Percentiles rank a stretch among this genome's conserved stretches.
phyloP scores from a whole-genome alignment of 1,139 yeast genomes.

The Suhomyces taliae region DNA sequence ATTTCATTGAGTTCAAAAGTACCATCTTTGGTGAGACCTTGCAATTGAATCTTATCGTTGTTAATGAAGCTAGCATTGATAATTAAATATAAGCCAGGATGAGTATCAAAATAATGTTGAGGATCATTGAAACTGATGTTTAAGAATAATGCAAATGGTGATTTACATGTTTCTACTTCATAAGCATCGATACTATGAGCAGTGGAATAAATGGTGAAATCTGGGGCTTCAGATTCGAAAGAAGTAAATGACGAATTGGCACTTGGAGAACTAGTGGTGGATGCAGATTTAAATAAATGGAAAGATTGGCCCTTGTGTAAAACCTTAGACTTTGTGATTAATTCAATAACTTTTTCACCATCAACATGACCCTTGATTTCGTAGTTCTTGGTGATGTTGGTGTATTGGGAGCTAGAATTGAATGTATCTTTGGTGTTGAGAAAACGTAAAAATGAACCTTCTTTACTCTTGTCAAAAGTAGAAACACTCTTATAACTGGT shows the following conservation, averaged over 20 bases:
- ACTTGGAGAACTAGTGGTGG: background rate
- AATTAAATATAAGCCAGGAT: slow-evolving; percentile 27
- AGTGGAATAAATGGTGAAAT: slow-evolving; percentile 63
- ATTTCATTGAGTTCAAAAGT: slow-evolving; percentile 26
- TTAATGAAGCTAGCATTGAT: slow-evolving; percentile 31
- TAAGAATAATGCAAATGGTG: slow-evolving; percentile 66
- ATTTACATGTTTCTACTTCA: slow-evolving; percentile 54
- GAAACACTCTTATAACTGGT: slow-evolving; percentile 39
- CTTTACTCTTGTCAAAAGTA: slow-evolving; percentile 8
- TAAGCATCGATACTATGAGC: slow-evolving; percentile 75
- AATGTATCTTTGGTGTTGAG: slow-evolving; percentile 30
- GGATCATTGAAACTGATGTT: slow-evolving; percentile 41
- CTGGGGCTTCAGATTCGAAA: slow-evolving; percentile 20
- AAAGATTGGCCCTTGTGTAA: slow-evolving; percentile 81
- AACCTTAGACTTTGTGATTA: slow-evolving; percentile 75
- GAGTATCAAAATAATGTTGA: slow-evolving; percentile 23
- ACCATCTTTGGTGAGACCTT: slow-evolving; percentile 28
- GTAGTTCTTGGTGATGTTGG: slow-evolving; percentile 22
- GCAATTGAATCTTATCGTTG: slow-evolving; percentile 29
- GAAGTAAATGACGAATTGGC: slow-evolving; percentile 4
- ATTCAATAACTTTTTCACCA: slow-evolving; percentile 53
- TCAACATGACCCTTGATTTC: slow-evolving; percentile 18
- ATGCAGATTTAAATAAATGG: slow-evolving; percentile 63
- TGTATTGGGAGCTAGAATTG: slow-evolving; percentile 11
- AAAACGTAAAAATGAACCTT: slow-evolving; percentile 27